A percentile compares a stretch with the other conserved stretches of the same genome.
These are phyloP conservation scores for Cupressus sempervirens DNA, from an alignment of 75 land plant species.

Conservation along the genomic window DNA sequence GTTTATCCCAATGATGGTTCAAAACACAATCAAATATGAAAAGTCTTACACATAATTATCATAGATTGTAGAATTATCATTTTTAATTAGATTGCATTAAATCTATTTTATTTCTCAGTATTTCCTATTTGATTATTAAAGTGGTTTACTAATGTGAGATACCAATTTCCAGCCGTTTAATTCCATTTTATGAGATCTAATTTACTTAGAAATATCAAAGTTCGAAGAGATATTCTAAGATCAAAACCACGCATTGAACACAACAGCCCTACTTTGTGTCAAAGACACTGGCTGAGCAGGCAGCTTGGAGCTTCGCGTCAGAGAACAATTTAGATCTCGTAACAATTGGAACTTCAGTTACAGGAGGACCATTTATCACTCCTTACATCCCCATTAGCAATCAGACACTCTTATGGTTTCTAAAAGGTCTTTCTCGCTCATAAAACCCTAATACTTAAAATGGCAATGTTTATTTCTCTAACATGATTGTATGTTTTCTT, in stretches of 20 bases:
- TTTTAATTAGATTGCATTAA: too few relatives aligned
- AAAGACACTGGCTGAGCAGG: conserved; percentile 31
- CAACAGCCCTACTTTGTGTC: conserved; percentile 22
- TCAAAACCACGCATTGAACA: not conserved
- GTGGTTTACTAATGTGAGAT: not conserved
- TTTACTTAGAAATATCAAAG: not conserved
- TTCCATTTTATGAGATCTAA: not conserved
- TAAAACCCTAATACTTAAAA: not conserved
- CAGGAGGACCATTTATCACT: not conserved
- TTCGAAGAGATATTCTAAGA: not conserved
- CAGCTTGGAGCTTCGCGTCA: conserved; percentile 26
- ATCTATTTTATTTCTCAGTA: not conserved
- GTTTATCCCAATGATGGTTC: too few relatives aligned
- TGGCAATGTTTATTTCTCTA: not conserved
- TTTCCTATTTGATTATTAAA: not conserved
- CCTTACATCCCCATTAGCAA: conserved; percentile 17
- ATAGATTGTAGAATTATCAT: too few relatives aligned
- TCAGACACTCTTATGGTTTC: conserved; percentile 14
- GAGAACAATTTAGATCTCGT: not conserved
- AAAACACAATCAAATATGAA: too few relatives aligned
- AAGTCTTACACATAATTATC: too few relatives aligned
- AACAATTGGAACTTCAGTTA: not conserved
- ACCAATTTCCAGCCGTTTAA: too few relatives aligned
- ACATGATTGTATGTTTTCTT: not conserved
- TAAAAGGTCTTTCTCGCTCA: conserved; percentile 13